These are phyloP conservation scores for Taphrina confusa DNA, from an alignment of 1,139 yeast species.

Conservation along the genomic window DNA sequence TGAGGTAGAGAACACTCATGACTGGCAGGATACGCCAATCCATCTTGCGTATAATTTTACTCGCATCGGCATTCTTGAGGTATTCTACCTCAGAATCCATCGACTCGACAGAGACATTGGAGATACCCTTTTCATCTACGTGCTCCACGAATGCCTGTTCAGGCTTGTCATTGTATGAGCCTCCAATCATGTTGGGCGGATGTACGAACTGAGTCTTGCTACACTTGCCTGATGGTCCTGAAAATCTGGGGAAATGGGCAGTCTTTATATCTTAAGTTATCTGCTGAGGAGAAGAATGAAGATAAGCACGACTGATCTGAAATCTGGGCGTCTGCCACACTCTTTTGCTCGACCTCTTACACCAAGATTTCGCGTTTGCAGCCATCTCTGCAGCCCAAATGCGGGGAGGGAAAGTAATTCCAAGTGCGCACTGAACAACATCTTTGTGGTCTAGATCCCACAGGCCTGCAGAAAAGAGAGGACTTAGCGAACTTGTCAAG, in stretches of 20 bases:
- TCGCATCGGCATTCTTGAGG: constrained; percentile 17
- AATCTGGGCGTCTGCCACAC: no score
- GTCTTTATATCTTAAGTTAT: constrained; percentile 2
- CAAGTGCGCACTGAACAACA: no score
- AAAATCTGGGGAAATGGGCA: neutral
- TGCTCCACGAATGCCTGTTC: constrained; percentile 22
- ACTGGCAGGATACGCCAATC: constrained; percentile 33
- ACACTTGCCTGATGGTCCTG: neutral
- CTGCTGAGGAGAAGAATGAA: neutral
- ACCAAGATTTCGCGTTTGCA: no score
- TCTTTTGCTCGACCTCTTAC: no score
- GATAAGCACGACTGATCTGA: no score
- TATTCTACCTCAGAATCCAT: constrained; percentile 17
- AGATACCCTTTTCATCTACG: constrained; percentile 16
- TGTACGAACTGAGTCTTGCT: neutral
- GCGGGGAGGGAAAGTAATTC: no score
- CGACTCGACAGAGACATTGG: neutral
- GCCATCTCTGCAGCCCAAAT: no score
- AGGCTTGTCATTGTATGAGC: constrained; percentile 8
- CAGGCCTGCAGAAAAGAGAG: no score
- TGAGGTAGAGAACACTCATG: constrained; percentile 31
- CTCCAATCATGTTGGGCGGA: neutral
- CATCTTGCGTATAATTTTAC: constrained; percentile 28
- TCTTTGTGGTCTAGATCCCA: no score
- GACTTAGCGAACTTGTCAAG: no score